phyloP scores from a whole-genome alignment of 2,329 filamentous ascomycete species.

The Ophiosphaerella korrae region DNA sequence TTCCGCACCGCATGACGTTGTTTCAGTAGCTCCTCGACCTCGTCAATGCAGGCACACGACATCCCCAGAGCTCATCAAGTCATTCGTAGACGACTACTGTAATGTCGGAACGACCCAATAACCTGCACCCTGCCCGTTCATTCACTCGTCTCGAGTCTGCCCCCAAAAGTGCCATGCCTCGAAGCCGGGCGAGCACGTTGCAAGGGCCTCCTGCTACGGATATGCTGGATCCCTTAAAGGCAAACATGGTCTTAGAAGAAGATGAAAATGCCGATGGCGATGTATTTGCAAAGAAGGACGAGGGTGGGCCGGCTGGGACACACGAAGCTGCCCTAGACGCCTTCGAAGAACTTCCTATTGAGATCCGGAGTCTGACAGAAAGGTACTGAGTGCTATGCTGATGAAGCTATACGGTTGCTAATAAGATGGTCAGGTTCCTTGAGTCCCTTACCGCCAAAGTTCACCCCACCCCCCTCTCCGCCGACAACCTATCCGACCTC shows the following conservation, averaged over 20 bases:
- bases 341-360: slow-evolving; percentile 89
- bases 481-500: slow-evolving; percentile 79
- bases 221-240: slow-evolving; percentile 51
- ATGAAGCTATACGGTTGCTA: background rate
- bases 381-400: slow-evolving; percentile 58
- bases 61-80: slow-evolving; percentile 9
- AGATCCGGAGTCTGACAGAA: slow-evolving; percentile 87
- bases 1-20: slow-evolving; percentile 42
- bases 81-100: slow-evolving; percentile 9
- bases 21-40: slow-evolving; percentile 26
- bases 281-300: slow-evolving; percentile 49
- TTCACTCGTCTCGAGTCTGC: slow-evolving; percentile 56
- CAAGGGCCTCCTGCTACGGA: slow-evolving; percentile 50
- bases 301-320: slow-evolving; percentile 34
- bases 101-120: slow-evolving; percentile 41
- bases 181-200: slow-evolving; percentile 54
- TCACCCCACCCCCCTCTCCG: slow-evolving; percentile 79
- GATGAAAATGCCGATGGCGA: slow-evolving; percentile 43
- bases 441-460: slow-evolving; percentile 87
- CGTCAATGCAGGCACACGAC: slow-evolving; percentile 34
- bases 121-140: slow-evolving; percentile 52
- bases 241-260: slow-evolving; percentile 41
- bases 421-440: slow-evolving; percentile 72
- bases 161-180: slow-evolving; percentile 40
- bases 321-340: slow-evolving; percentile 61